Evolutionary conservation across 2,329 filamentous ascomycete genomes (phyloP).

Genomic region (Scedosporium aurantiacum): DNA sequence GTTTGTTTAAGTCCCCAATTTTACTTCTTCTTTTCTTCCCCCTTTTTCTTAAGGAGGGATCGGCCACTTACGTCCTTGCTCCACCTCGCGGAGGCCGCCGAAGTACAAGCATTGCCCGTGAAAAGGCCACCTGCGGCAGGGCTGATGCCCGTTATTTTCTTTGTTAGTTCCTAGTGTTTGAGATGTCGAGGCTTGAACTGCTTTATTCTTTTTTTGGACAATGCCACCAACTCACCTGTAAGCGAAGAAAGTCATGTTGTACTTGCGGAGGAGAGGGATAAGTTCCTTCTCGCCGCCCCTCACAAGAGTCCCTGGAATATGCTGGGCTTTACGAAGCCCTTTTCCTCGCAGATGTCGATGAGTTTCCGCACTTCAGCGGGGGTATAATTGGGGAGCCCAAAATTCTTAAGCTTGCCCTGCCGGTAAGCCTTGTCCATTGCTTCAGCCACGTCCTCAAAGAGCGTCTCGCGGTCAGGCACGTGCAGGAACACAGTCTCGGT

Average conservation of each 20-base stretch:
- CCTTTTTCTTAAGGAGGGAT: background rate
- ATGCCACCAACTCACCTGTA: slow-evolving; percentile 18
- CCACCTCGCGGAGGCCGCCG: background rate
- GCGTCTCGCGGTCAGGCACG: slow-evolving; percentile 30
- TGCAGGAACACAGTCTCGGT: slow-evolving; percentile 31
- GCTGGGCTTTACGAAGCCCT: slow-evolving; percentile 28
- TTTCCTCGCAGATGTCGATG: slow-evolving; percentile 28
- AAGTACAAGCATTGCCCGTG: background rate
- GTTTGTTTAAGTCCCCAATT: too few relatives aligned
- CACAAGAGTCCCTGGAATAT: slow-evolving; percentile 35
- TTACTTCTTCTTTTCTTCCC: too few relatives aligned
- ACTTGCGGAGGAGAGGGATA: slow-evolving; percentile 28
- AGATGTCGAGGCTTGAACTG: background rate
- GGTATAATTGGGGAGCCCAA: slow-evolving; percentile 35
- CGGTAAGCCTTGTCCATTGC: slow-evolving; percentile 29
- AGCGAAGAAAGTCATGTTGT: slow-evolving; percentile 31
- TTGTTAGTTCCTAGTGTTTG: background rate
- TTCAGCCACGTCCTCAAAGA: slow-evolving; percentile 26
- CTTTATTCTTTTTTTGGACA: background rate
- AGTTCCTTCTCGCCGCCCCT: slow-evolving; percentile 29
- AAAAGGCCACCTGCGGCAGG: background rate
- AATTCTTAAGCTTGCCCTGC: slow-evolving; percentile 31
- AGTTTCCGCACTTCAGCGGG: slow-evolving; percentile 31
- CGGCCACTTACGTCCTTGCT: background rate
- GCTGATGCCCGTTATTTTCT: background rate